Conservation (phyloP, 371 early-diverging fungal genomes). For the Mortierella sp. region DNA sequence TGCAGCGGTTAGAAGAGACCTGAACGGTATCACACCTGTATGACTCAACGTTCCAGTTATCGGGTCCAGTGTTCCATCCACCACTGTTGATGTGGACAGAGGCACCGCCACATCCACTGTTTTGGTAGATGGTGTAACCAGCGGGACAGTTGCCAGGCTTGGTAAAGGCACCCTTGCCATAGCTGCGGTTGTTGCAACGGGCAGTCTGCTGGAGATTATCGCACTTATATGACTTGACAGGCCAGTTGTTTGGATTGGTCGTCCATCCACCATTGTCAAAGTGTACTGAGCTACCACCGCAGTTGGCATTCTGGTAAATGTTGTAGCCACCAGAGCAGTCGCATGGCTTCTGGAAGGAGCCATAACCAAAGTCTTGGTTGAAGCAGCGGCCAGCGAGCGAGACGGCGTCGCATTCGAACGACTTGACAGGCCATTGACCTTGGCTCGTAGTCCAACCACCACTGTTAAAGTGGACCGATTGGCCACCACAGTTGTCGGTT, state of each 20-base stretch:
- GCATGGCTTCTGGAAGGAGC: constrained; percentile 5
- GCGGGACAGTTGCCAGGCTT: background rate
- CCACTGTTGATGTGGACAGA: background rate
- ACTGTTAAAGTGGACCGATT: background rate
- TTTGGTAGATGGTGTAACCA: background rate
- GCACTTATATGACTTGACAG: constrained; percentile 1
- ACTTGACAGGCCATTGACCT: background rate
- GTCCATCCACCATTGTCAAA: background rate
- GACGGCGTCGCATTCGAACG: constrained; percentile 3
- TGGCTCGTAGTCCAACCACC: background rate
- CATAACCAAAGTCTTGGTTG: background rate
- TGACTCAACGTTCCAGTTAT: background rate
- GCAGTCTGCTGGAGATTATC: background rate
- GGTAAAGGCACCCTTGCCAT: constrained; percentile 1
- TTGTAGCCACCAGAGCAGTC: constrained; percentile 1
- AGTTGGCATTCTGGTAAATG: constrained; percentile 1
- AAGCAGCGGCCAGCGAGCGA: background rate
- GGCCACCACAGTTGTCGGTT: background rate
- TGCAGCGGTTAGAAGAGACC: constrained; percentile 1
- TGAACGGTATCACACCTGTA: background rate
- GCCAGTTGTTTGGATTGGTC: background rate
- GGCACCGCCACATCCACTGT: background rate
- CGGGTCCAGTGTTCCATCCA: background rate
- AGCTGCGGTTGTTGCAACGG: constrained; percentile 1
- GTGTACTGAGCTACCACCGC: background rate